A percentile compares a stretch with the other conserved stretches of the same genome.
These are phyloP conservation scores for Pilasporangium apinafurcum DNA, from an alignment of 352 stramenopile species.

Conservation along the genomic window DNA sequence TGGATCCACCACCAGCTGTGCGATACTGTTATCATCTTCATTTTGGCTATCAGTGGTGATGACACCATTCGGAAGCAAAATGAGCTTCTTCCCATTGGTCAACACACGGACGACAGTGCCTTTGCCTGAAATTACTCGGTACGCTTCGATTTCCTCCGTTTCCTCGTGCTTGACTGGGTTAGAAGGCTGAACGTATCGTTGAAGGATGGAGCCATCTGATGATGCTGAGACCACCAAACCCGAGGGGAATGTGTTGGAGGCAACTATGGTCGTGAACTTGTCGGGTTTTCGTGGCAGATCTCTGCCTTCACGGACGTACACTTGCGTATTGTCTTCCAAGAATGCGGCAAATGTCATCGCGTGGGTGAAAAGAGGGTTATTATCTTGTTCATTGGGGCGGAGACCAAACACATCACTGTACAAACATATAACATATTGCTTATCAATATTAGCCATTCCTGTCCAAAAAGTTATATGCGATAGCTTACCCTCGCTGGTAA, in stretches of 20 bases:
- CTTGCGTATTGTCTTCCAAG: slow-evolving; percentile 41
- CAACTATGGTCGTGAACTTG: slow-evolving; percentile 29
- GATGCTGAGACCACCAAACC: slow-evolving; percentile 41
- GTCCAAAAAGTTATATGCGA: background rate
- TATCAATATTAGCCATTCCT: background rate
- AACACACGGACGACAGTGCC: slow-evolving; percentile 49
- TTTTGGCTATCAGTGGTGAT: slow-evolving; percentile 24
- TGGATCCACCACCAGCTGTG: slow-evolving; percentile 42
- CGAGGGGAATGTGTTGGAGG: slow-evolving; percentile 40
- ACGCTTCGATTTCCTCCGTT: slow-evolving; percentile 11
- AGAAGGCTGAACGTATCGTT: slow-evolving; percentile 15
- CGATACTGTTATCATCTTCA: slow-evolving; percentile 1
- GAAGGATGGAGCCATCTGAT: slow-evolving; percentile 55
- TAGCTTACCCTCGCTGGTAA: slow-evolving; percentile 40
- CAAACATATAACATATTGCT: background rate
- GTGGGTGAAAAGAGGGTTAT: background rate
- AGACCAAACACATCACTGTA: slow-evolving; percentile 57
- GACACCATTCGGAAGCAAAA: slow-evolving; percentile 53
- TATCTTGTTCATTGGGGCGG: slow-evolving; percentile 11
- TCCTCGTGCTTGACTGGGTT: background rate
- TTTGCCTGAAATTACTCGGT: slow-evolving; percentile 51
- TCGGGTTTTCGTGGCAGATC: slow-evolving; percentile 37
- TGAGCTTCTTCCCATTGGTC: slow-evolving; percentile 18
- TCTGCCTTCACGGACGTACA: slow-evolving; percentile 32
- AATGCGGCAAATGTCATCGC: slow-evolving; percentile 43